These are phyloP conservation scores for Fusarium sp. DNA, from an alignment of 2,329 filamentous ascomycete species.

Conservation along the genomic window DNA sequence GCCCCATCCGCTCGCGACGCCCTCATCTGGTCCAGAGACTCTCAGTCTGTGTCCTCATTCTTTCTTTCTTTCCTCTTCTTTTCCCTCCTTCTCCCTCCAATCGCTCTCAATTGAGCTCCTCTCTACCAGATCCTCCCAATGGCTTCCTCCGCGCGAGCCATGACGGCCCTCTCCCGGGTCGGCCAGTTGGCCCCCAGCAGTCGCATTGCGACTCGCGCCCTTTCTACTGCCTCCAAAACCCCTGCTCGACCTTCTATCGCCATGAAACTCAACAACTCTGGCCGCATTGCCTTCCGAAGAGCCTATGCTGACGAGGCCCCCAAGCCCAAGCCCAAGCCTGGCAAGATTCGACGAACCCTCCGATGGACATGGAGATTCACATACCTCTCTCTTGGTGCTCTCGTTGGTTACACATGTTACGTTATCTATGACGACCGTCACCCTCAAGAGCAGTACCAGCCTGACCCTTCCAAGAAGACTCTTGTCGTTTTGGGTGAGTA, in stretches of 20 bases:
- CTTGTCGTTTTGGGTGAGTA: constrained; percentile 88
- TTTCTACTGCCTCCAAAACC: constrained; percentile 48
- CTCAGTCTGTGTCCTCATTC: constrained; percentile 25
- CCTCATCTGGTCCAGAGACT: constrained; percentile 37
- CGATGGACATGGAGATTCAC: constrained; percentile 86
- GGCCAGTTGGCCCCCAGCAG: constrained; percentile 45
- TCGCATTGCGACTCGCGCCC: constrained; percentile 47
- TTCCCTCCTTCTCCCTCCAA: constrained; percentile 10
- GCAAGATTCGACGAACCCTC: constrained; percentile 74
- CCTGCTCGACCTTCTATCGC: constrained; percentile 47
- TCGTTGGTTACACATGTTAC: constrained; percentile 79
- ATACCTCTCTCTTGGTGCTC: constrained; percentile 77
- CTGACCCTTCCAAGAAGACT: constrained; percentile 94
- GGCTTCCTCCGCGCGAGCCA: constrained; percentile 59
- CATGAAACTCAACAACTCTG: constrained; percentile 50
- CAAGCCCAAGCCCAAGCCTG: constrained; percentile 59
- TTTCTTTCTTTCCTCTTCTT: constrained; percentile 8
- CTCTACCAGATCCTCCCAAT: constrained; percentile 47
- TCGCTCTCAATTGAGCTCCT: constrained; percentile 43
- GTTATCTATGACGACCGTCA: constrained; percentile 85
- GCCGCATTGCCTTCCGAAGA: constrained; percentile 56
- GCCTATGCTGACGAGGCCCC: constrained; percentile 63
- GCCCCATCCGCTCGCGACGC: constrained; percentile 30
- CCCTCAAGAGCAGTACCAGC: constrained; percentile 79
- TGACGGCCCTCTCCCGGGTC: constrained; percentile 50